Evolutionary conservation across 345 rosid genomes (phyloP).

Genomic region (Nephelium lappaceum): DNA sequence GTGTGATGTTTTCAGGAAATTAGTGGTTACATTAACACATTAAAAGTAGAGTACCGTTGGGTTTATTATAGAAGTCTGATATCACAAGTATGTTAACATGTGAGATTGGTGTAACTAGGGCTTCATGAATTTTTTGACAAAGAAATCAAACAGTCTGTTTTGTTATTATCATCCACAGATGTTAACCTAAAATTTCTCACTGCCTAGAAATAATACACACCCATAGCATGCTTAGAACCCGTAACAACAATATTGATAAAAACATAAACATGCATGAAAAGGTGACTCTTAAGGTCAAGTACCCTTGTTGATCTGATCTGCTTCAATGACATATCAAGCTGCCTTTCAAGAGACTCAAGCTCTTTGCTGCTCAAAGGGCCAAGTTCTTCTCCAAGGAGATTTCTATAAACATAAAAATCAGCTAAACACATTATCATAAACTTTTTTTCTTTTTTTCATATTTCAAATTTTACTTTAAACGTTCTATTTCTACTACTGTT

Average conservation of each 20-base stretch:
- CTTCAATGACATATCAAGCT: conserved; percentile 88
- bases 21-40: neutral
- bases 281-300: conserved; percentile 7
- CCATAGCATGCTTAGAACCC: neutral
- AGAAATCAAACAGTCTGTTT: neutral
- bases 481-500: neutral
- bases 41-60: neutral
- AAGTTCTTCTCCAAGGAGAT: conserved; percentile 89
- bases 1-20: neutral
- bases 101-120: neutral
- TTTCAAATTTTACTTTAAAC: neutral
- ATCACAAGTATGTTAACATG: neutral
- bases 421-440: too few relatives aligned
- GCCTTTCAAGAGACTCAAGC: conserved; percentile 93
- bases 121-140: neutral
- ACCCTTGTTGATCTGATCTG: conserved; percentile 90
- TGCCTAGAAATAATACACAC: neutral
- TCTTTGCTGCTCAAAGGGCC: conserved; percentile 86
- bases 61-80: neutral
- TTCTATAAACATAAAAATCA: conserved; percentile 39
- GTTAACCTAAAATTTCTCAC: neutral
- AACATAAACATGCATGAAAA: neutral
- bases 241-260: neutral
- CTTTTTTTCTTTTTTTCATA: neutral
- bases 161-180: neutral